phyloP scores from a whole-genome alignment of 176 grass and related monocot species.

The Oryza meridionalis region DNA sequence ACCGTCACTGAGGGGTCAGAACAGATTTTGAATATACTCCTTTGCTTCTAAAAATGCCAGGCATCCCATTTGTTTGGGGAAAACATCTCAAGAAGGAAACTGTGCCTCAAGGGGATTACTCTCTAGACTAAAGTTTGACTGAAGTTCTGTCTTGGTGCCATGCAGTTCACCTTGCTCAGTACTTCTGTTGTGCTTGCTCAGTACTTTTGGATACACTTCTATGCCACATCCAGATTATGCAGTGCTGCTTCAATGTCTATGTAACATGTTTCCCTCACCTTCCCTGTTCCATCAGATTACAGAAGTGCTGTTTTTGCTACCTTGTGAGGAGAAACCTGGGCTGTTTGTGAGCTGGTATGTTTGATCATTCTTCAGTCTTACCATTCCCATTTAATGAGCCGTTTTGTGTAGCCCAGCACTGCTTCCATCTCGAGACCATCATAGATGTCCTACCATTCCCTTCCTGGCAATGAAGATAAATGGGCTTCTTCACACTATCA shows the following conservation, averaged over 20 bases:
- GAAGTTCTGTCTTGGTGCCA: constrained; percentile 39
- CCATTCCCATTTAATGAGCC: constrained; percentile 49
- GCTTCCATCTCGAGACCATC: constrained; percentile 98
- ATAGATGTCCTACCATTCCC: constrained; percentile 83
- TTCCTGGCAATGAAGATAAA: constrained; percentile 96
- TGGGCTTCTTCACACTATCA: constrained; percentile 59
- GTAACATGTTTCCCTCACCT: constrained; percentile 32
- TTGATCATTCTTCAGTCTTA: constrained; percentile 48
- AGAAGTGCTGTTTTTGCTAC: constrained; percentile 39
- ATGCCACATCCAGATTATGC: constrained; percentile 45
- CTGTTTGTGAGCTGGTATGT: constrained; percentile 31
- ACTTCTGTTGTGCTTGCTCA: neutral
- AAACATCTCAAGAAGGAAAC: constrained; percentile 79
- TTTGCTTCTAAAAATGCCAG: constrained; percentile 80
- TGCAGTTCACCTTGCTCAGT: constrained; percentile 45
- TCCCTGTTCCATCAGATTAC: constrained; percentile 41
- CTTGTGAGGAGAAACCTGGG: constrained; percentile 33
- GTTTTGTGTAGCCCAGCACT: constrained; percentile 49
- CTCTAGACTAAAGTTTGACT: constrained; percentile 51
- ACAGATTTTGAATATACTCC: constrained; percentile 70
- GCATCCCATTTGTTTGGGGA: constrained; percentile 82
- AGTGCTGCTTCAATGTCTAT: constrained; percentile 47
- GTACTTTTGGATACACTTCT: no score
- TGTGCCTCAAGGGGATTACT: constrained; percentile 76
- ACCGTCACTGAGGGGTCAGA: constrained; percentile 57